Percentiles rank a stretch among this genome's conserved stretches.
phyloP scores from a whole-genome alignment of 2,329 filamentous ascomycete species.

The Akanthomyces lecanii region DNA sequence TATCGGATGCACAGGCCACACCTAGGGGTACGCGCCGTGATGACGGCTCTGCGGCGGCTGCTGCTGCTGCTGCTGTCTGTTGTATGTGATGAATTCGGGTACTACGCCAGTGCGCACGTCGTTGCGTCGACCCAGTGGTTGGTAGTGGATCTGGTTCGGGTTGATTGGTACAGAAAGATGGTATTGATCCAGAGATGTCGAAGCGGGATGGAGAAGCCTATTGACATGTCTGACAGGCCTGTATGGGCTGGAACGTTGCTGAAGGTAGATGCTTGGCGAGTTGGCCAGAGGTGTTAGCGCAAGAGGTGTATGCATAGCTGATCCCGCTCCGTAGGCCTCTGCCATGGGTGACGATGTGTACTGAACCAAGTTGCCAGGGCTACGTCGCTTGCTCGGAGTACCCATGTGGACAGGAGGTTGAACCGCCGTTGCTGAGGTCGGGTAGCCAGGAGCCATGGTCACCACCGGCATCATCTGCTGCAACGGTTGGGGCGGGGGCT shows the following conservation, averaged over 20 bases:
- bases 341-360: slow-evolving; percentile 62
- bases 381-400: slow-evolving; percentile 52
- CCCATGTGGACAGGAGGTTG: slow-evolving; percentile 35
- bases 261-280: slow-evolving; percentile 83
- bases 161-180: slow-evolving; percentile 52
- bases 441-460: slow-evolving; percentile 13
- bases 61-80: slow-evolving; percentile 25
- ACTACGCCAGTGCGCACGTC: slow-evolving; percentile 67
- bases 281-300: slow-evolving; percentile 63
- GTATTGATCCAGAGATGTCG: slow-evolving; percentile 72
- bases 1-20: neutral
- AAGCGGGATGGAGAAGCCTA: slow-evolving; percentile 82
- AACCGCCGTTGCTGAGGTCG: slow-evolving; percentile 14
- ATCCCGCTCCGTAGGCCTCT: slow-evolving; percentile 53
- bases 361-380: slow-evolving; percentile 45
- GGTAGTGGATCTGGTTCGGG: slow-evolving; percentile 78
- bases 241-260: slow-evolving; percentile 87
- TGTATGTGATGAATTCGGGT: slow-evolving; percentile 52
- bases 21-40: slow-evolving; percentile 12
- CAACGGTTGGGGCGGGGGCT: slow-evolving; percentile 3
- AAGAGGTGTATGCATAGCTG: slow-evolving; percentile 54
- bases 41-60: slow-evolving; percentile 18
- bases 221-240: slow-evolving; percentile 85
- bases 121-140: slow-evolving; percentile 66
- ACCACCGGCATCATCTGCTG: slow-evolving; percentile 20